These are phyloP conservation scores for Chaetomium strumarium DNA, from an alignment of 2,329 filamentous ascomycete genomes.

Conservation along the genomic window DNA sequence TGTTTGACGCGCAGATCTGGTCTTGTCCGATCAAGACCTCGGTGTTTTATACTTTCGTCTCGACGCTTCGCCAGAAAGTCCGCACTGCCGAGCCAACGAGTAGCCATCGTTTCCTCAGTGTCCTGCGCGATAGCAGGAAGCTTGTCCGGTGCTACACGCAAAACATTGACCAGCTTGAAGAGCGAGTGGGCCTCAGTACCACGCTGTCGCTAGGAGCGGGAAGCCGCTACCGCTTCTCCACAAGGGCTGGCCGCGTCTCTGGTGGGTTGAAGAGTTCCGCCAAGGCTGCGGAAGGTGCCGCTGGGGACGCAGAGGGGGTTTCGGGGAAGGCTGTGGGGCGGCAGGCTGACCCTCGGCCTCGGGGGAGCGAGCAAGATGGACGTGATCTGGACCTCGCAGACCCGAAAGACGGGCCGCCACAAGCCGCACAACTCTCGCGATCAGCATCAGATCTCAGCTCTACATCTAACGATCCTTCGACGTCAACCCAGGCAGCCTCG, in stretches of 20 bases:
- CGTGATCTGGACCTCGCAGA: neutral
- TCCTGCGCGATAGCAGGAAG: slow-evolving; percentile 60
- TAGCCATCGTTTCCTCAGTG: slow-evolving; percentile 63
- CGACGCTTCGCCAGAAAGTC: slow-evolving; percentile 59
- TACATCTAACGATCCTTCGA: neutral
- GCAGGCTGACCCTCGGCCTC: neutral
- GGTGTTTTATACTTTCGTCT: slow-evolving; percentile 67
- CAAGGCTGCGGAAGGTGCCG: slow-evolving; percentile 10
- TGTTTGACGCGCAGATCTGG: slow-evolving; percentile 68
- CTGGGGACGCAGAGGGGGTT: neutral
- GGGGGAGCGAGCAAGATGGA: neutral
- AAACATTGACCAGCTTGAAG: slow-evolving; percentile 69
- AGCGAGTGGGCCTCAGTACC: slow-evolving; percentile 61
- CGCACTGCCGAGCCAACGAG: slow-evolving; percentile 56
- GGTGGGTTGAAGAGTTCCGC: slow-evolving; percentile 7
- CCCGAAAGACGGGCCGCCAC: neutral
- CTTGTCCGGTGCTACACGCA: slow-evolving; percentile 69
- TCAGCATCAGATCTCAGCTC: neutral
- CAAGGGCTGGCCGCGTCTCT: slow-evolving; percentile 19
- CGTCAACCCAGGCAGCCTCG: slow-evolving; percentile 10
- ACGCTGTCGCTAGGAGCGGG: slow-evolving; percentile 57
- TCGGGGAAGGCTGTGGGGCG: slow-evolving; percentile 8
- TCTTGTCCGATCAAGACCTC: slow-evolving; percentile 61
- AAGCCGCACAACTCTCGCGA: neutral
- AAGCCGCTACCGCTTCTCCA: slow-evolving; percentile 53